These are phyloP conservation scores for Cyberlindnera saturnus DNA, from an alignment of 805 yeast genomes.

Conservation along the genomic window DNA sequence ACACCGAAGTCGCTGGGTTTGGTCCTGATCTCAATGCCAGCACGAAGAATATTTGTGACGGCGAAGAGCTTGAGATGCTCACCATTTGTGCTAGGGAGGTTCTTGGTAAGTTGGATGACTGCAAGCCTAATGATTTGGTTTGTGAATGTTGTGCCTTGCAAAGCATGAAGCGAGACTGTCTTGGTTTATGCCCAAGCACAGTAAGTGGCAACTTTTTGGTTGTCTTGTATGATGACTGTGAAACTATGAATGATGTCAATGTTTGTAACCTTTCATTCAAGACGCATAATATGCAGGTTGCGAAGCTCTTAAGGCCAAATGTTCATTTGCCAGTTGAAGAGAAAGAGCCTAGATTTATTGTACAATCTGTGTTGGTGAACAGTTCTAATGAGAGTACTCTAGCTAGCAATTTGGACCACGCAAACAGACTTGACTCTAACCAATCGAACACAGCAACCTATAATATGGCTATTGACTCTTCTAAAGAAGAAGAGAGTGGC, in stretches of 20 bases:
- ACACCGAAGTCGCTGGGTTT: constrained; percentile 25
- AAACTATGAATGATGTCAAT: constrained; percentile 40
- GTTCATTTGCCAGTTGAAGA: constrained; percentile 21
- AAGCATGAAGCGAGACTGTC: constrained; percentile 39
- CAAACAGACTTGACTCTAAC: neutral
- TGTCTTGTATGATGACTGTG: constrained; percentile 40
- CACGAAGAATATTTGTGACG: constrained; percentile 38
- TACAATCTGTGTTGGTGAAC: constrained; percentile 17
- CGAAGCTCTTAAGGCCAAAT: constrained; percentile 23
- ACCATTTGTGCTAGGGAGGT: constrained; percentile 42
- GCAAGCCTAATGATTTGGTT: constrained; percentile 47
- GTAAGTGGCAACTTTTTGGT: constrained; percentile 40
- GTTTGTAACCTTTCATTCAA: constrained; percentile 46
- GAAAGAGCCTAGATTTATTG: constrained; percentile 21
- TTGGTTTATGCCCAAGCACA: constrained; percentile 42
- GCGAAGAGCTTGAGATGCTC: constrained; percentile 37
- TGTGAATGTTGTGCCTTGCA: constrained; percentile 55
- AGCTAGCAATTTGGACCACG: constrained; percentile 1
- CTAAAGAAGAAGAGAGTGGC: constrained; percentile 4
- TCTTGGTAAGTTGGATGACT: constrained; percentile 38
- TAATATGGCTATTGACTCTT: neutral
- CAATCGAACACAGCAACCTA: neutral
- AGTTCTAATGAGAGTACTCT: constrained; percentile 7
- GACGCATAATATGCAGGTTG: constrained; percentile 31
- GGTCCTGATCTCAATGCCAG: constrained; percentile 42